Percentiles rank a stretch among this genome's conserved stretches.
phyloP scores from a whole-genome alignment of 1,284 basidiomycete species.

The Ceratobasidium sp. region DNA sequence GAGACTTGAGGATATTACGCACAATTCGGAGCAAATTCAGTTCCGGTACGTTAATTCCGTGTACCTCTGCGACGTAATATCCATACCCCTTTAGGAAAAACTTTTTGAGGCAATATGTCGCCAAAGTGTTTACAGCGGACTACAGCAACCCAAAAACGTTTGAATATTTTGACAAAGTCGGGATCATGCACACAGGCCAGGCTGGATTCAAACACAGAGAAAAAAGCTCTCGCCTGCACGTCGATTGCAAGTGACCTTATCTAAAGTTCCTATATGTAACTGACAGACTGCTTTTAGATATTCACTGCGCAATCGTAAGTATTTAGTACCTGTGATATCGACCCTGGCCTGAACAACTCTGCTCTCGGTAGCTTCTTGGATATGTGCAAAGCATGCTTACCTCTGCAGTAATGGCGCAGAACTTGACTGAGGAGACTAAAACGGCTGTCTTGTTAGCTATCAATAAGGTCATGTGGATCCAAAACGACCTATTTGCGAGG shows the following conservation, averaged over 20 bases:
- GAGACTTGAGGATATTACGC: conserved; percentile 26
- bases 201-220: conserved; percentile 43
- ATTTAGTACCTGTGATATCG: not conserved
- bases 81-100: conserved; percentile 25
- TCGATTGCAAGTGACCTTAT: conserved; percentile 40
- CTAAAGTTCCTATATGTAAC: not conserved
- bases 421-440: conserved; percentile 36
- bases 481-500: conserved; percentile 42
- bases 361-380: conserved; percentile 25
- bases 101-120: conserved; percentile 39
- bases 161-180: conserved; percentile 39
- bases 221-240: conserved; percentile 41
- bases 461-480: conserved; percentile 42
- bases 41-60: conserved; percentile 38
- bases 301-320: conserved; percentile 39
- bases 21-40: conserved; percentile 41
- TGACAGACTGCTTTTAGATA: conserved; percentile 18
- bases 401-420: conserved; percentile 25
- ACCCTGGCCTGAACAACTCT: not conserved
- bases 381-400: conserved; percentile 34
- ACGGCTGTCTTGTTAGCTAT: conserved; percentile 26
- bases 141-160: conserved; percentile 39
- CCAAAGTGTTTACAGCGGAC: conserved; percentile 43
- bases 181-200: conserved; percentile 42
- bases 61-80: not conserved